Evolutionary conservation across 2,329 filamentous ascomycete genomes (phyloP).

Genomic region (Fusarium buxicola): DNA sequence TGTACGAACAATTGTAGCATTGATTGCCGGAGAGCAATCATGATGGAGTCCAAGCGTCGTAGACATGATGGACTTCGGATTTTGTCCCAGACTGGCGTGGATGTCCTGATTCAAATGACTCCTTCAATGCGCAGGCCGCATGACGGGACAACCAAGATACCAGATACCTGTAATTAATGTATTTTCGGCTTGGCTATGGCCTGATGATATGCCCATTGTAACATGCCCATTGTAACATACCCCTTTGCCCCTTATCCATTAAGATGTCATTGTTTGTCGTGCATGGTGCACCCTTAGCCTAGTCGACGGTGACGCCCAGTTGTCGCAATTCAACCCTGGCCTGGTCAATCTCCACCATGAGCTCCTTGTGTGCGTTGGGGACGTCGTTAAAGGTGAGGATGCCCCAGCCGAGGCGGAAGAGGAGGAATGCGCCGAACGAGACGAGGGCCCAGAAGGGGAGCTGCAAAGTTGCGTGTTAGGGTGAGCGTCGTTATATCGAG

Average conservation of each 20-base stretch:
- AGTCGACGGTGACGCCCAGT: conserved; percentile 84
- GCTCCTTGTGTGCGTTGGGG: conserved; percentile 87
- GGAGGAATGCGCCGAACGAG: conserved; percentile 89
- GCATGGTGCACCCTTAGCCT: conserved; percentile 42
- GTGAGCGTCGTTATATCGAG: background rate
- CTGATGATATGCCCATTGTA: conserved; percentile 1
- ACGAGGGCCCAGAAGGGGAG: conserved; percentile 94
- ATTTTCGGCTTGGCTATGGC: conserved; percentile 24
- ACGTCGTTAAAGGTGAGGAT: conserved; percentile 98
- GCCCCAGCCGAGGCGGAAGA: conserved; percentile 91
- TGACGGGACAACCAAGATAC: conserved; percentile 15
- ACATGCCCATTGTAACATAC: background rate
- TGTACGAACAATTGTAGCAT: conserved; percentile 68
- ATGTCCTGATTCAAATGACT: background rate
- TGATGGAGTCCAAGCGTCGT: conserved; percentile 12
- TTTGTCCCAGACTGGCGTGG: no score
- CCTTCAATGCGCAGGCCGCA: conserved; percentile 21
- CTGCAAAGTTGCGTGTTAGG: conserved; percentile 56
- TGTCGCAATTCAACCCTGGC: conserved; percentile 79
- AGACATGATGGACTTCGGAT: no score
- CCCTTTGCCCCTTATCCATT: conserved; percentile 38
- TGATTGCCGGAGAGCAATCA: conserved; percentile 62
- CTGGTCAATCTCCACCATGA: conserved; percentile 85
- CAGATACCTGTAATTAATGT: conserved; percentile 36
- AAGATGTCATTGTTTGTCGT: conserved; percentile 17